Percentiles rank a stretch among this genome's conserved stretches.
phyloP scores from a whole-genome alignment of 129 eudicot genomes.

The Saussurea involucrata region DNA sequence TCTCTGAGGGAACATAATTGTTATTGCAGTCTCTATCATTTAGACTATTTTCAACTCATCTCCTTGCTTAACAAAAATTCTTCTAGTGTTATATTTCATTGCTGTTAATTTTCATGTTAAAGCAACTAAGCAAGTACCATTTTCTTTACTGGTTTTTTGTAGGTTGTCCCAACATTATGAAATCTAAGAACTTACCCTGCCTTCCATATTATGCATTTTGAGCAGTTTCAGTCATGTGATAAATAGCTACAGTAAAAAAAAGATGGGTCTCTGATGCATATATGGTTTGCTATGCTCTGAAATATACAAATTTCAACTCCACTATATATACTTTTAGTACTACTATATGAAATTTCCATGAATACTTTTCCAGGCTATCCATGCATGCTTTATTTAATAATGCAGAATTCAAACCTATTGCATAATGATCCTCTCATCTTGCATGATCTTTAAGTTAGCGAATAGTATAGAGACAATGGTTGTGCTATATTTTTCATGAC shows the following conservation, averaged over 20 bases:
- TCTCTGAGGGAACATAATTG: neutral
- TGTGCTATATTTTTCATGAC: neutral
- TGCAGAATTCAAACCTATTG: neutral
- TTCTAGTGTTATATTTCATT: neutral
- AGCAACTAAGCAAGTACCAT: neutral
- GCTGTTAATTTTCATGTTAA: neutral
- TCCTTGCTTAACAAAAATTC: neutral
- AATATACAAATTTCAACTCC: neutral
- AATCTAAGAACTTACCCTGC: neutral
- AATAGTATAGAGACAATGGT: neutral
- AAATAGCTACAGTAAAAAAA: neutral
- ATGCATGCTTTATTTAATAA: neutral
- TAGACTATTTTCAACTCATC: neutral
- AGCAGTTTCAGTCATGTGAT: neutral
- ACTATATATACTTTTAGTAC: too few species aligned
- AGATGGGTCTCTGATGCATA: neutral
- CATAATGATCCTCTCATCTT: neutral
- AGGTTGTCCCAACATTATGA: neutral
- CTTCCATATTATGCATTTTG: neutral
- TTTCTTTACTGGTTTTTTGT: neutral
- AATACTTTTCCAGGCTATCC: neutral
- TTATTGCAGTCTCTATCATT: neutral
- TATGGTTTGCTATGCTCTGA: neutral
- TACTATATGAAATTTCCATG: neutral
- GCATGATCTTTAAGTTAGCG: neutral